Evolutionary conservation across 2,329 filamentous ascomycete species (phyloP).

Genomic region (Gnomoniopsis sp.): DNA sequence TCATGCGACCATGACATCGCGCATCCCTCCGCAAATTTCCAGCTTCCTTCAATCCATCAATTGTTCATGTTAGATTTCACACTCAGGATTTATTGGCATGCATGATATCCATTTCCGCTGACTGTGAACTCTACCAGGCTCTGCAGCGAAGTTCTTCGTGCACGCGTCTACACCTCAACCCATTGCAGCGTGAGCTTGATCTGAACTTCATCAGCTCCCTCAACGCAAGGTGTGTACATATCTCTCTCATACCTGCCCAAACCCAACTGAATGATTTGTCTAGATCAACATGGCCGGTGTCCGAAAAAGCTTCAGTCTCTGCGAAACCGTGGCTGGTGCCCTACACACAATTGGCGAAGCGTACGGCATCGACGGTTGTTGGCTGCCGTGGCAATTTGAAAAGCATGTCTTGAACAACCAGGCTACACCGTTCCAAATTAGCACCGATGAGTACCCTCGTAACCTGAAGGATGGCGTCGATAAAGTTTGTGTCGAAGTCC

Average conservation of each 20-base stretch:
- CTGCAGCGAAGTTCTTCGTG: neutral
- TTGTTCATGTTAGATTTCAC: neutral
- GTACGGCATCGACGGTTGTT: slow-evolving; percentile 7
- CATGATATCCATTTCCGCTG: neutral
- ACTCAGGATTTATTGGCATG: neutral
- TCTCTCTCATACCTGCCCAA: neutral
- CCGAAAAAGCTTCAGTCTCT: neutral
- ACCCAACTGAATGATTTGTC: neutral
- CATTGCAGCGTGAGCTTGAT: neutral
- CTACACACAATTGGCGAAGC: neutral
- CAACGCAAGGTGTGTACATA: neutral
- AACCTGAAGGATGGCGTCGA: neutral
- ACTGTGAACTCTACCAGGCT: neutral
- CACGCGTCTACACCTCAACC: neutral
- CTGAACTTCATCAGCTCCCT: neutral
- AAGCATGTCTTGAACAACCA: neutral
- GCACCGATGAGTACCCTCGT: neutral
- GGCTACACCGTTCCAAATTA: neutral
- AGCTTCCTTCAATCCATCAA: neutral
- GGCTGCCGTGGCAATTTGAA: slow-evolving; percentile 12
- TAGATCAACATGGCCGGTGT: neutral
- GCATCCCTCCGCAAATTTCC: neutral
- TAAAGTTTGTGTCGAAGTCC: slow-evolving; percentile 8
- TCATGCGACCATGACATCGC: neutral
- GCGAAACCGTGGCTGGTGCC: neutral